Conservation (phyloP, 2,329 filamentous ascomycete species). For the Tetracladium maxilliforme region DNA sequence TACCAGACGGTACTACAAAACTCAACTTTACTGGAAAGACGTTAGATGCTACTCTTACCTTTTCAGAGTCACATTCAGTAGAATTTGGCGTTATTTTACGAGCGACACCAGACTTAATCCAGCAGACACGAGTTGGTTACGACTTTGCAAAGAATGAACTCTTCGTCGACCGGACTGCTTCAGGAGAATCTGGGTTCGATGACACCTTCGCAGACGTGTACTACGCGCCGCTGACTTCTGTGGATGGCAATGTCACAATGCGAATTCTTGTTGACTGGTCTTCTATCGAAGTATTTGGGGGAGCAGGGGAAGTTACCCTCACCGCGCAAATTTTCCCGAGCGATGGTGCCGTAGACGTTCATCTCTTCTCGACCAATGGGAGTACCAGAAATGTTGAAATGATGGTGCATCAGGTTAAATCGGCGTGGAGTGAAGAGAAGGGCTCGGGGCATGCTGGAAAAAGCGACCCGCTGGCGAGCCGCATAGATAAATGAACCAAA, state of each 20-base stretch:
- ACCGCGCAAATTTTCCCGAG: constrained; percentile 1
- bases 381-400: no score
- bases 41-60: no score
- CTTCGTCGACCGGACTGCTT: constrained; percentile 1
- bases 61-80: not conserved
- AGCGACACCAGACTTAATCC: constrained; percentile 1
- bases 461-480: no score
- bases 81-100: constrained; percentile 2
- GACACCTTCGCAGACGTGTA: not conserved
- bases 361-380: constrained; percentile 2
- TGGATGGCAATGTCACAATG: constrained; percentile 1
- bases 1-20: no score
- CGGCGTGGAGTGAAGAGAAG: no score
- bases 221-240: not conserved
- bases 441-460: no score
- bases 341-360: constrained; percentile 1
- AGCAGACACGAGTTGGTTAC: constrained; percentile 2
- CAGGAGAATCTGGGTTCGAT: not conserved
- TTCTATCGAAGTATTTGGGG: constrained; percentile 2
- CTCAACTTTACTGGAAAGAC: no score
- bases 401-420: no score
- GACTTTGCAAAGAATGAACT: constrained; percentile 1
- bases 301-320: constrained; percentile 2
- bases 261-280: constrained; percentile 2
- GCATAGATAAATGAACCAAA: no score